Conservation (phyloP, 805 yeast genomes). For the Kazachstania psychrophila region DNA sequence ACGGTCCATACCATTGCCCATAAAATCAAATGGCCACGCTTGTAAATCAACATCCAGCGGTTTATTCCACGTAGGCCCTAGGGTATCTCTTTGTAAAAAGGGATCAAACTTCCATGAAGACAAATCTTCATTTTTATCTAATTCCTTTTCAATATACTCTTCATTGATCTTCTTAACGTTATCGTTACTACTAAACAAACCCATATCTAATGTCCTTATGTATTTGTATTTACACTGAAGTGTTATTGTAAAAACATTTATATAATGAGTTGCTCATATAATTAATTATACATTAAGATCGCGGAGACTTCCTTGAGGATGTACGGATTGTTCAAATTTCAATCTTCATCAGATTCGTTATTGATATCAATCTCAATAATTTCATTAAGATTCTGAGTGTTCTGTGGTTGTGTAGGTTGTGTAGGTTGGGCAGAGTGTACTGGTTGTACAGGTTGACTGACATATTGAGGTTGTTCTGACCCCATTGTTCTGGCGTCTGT, state of each 20-base stretch:
- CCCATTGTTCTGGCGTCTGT: conserved; percentile 1
- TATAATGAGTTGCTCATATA: background rate
- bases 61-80: background rate
- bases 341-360: too few relatives aligned
- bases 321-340: conserved; percentile 1
- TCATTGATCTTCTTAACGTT: conserved; percentile 1
- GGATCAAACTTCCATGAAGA: too few relatives aligned
- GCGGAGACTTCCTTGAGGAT: background rate
- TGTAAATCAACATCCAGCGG: background rate
- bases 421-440: background rate
- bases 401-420: background rate
- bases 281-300: background rate
- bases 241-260: background rate
- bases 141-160: background rate
- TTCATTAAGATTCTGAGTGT: background rate
- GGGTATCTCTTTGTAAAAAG: background rate
- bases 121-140: background rate
- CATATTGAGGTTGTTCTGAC: too few relatives aligned
- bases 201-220: conserved; percentile 1
- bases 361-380: conserved; percentile 3
- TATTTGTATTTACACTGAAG: background rate
- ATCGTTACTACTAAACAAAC: conserved; percentile 2
- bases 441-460: too few relatives aligned
- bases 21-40: background rate
- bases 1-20: background rate